phyloP scores from a whole-genome alignment of 1,139 yeast species.

The Blastobotrys niveus region DNA sequence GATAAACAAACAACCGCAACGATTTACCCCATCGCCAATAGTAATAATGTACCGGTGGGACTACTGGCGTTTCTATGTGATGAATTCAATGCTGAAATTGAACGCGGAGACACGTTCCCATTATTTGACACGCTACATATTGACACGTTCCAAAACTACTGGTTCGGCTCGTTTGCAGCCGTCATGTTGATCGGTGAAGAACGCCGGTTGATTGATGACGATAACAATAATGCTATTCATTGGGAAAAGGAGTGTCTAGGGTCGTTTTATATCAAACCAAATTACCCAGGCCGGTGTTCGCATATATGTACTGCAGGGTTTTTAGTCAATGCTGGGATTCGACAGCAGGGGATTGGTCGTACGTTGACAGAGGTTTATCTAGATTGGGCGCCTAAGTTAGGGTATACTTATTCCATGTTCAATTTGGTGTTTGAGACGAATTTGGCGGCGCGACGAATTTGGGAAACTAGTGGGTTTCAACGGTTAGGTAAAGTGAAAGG shows the following conservation, averaged over 20 bases:
- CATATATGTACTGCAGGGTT: conserved; percentile 92
- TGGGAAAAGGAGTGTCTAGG: conserved; percentile 94
- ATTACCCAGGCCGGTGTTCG: conserved; percentile 86
- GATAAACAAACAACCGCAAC: conserved; percentile 93
- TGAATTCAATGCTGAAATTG: conserved; percentile 90
- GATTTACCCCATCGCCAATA: conserved; percentile 71
- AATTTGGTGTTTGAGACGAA: conserved; percentile 87
- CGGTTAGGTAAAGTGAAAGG: conserved; percentile 72
- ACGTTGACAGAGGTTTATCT: conserved; percentile 76
- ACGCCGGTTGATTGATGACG: conserved; percentile 16
- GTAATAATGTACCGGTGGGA: conserved; percentile 64
- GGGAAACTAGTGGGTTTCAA: conserved; percentile 74
- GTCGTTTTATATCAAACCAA: conserved; percentile 74
- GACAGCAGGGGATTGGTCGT: conserved; percentile 90
- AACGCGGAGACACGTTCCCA: conserved; percentile 81
- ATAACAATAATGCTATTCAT: conserved; percentile 36
- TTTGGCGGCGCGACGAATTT: conserved; percentile 69
- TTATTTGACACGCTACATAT: conserved; percentile 70
- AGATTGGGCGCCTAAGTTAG: conserved; percentile 87
- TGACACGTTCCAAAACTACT: conserved; percentile 68
- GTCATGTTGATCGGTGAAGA: conserved; percentile 66
- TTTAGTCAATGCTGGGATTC: conserved; percentile 82
- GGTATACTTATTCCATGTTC: conserved; percentile 78
- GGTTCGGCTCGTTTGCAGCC: conserved; percentile 83
- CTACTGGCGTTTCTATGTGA: conserved; percentile 76